phyloP scores from a whole-genome alignment of 1,139 yeast species.

The Magnusiomyces paraingens region DNA sequence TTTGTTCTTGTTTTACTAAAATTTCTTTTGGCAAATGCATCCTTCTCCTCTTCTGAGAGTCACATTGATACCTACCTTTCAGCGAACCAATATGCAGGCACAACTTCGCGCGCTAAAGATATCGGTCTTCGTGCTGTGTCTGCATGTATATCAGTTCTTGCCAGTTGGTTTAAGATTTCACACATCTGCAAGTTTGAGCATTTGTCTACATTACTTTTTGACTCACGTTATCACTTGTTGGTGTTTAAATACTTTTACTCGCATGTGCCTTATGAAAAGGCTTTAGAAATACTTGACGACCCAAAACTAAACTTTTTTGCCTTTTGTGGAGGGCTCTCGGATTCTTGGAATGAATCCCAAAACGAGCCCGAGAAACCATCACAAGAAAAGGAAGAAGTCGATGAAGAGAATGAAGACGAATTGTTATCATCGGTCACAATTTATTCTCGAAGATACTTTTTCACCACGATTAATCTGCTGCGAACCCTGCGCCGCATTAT shows the following conservation, averaged over 20 bases:
- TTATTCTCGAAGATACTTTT: slow-evolving; percentile 30
- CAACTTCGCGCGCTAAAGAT: slow-evolving; percentile 53
- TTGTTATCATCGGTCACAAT: slow-evolving; percentile 16
- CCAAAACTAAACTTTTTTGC: slow-evolving; percentile 43
- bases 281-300: slow-evolving; percentile 31
- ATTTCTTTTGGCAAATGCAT: slow-evolving; percentile 44
- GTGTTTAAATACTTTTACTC: slow-evolving; percentile 36
- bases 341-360: slow-evolving; percentile 15
- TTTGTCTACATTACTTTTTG: slow-evolving; percentile 64
- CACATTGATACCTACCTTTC: slow-evolving; percentile 17
- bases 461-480: slow-evolving; percentile 32
- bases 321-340: slow-evolving; percentile 34
- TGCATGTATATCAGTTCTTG: slow-evolving; percentile 45
- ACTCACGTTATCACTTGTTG: slow-evolving; percentile 54
- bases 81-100: slow-evolving; percentile 8
- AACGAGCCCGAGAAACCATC: slow-evolving; percentile 9
- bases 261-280: slow-evolving; percentile 33
- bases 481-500: slow-evolving; percentile 33
- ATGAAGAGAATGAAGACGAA: slow-evolving; percentile 10
- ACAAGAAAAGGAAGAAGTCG: slow-evolving; percentile 6
- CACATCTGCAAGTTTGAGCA: slow-evolving; percentile 78
- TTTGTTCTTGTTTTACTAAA: slow-evolving; percentile 59
- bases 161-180: slow-evolving; percentile 72
- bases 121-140: slow-evolving; percentile 57
- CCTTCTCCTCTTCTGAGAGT: slow-evolving; percentile 17